Evolutionary conservation across 148 eudicot genomes (phyloP).

Genomic region (Hydrangea macrophylla): DNA sequence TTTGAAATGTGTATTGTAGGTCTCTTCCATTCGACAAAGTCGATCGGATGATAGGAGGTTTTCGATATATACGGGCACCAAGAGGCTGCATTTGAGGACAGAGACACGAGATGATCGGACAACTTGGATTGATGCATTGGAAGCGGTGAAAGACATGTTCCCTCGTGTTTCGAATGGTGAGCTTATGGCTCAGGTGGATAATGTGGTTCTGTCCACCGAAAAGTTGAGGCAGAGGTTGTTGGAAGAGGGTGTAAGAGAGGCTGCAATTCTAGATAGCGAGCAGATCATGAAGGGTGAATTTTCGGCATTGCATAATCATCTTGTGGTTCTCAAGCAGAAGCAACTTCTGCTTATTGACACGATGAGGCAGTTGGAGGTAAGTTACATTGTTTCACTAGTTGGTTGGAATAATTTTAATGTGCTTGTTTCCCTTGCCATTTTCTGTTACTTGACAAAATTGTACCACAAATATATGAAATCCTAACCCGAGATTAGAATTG

Average conservation of each 20-base stretch:
- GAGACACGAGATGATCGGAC: conserved; percentile 64
- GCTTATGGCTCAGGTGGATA: conserved; percentile 56
- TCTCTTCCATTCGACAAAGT: conserved; percentile 51
- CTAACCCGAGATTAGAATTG: no score
- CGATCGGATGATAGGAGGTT: conserved; percentile 86
- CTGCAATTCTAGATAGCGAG: conserved; percentile 64
- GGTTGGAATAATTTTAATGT: neutral
- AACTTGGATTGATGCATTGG: conserved; percentile 76
- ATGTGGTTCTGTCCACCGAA: conserved; percentile 48
- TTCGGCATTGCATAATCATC: conserved; percentile 55
- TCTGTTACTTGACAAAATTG: neutral
- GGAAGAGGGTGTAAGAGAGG: conserved; percentile 67
- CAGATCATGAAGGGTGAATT: conserved; percentile 72
- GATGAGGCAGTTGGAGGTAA: conserved; percentile 77
- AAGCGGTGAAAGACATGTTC: conserved; percentile 80
- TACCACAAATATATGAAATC: neutral
- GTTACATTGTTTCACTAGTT: neutral
- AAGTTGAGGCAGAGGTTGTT: conserved; percentile 62
- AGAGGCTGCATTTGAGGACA: conserved; percentile 81
- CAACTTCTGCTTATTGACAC: conserved; percentile 65
- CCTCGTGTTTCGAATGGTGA: conserved; percentile 77
- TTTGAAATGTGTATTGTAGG: no score
- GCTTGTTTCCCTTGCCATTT: neutral
- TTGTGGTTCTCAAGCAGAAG: conserved; percentile 71
- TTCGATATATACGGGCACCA: conserved; percentile 81